Conservation (phyloP, 2,329 filamentous ascomycete species). For the Epichloe bromicola region DNA sequence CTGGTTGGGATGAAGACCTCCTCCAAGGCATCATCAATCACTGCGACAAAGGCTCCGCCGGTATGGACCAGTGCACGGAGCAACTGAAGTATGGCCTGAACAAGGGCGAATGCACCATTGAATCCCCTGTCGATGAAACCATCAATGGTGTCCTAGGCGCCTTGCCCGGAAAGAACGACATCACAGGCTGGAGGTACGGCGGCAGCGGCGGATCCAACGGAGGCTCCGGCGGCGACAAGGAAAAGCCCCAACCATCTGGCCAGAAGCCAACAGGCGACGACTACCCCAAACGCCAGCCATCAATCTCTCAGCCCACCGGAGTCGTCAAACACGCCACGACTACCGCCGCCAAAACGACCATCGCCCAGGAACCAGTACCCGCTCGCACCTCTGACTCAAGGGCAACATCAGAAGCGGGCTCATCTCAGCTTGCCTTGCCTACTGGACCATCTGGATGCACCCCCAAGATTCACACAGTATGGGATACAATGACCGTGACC, state of each 20-base stretch:
- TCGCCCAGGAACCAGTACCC: background rate
- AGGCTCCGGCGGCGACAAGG: conserved; percentile 5
- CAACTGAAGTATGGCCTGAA: conserved; percentile 31
- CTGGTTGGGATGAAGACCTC: conserved; percentile 54
- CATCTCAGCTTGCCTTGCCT: conserved; percentile 5
- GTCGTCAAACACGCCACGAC: background rate
- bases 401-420: conserved; percentile 10
- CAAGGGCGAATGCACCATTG: conserved; percentile 37
- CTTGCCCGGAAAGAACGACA: conserved; percentile 42
- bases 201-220: background rate
- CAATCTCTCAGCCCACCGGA: background rate
- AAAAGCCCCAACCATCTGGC: background rate
- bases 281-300: background rate
- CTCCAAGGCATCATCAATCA: conserved; percentile 55
- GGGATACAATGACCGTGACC: conserved; percentile 32
- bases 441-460: conserved; percentile 12
- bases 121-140: conserved; percentile 32
- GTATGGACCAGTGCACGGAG: conserved; percentile 51
- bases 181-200: conserved; percentile 39
- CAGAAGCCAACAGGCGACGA: background rate
- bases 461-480: conserved; percentile 25
- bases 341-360: background rate
- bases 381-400: background rate
- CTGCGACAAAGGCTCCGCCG: conserved; percentile 45
- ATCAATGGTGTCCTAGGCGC: conserved; percentile 29